A percentile compares a stretch with the other conserved stretches of the same genome.
Evolutionary conservation across 352 stramenopile species (phyloP).

Genomic region (Ochromonadaceae sp.): DNA sequence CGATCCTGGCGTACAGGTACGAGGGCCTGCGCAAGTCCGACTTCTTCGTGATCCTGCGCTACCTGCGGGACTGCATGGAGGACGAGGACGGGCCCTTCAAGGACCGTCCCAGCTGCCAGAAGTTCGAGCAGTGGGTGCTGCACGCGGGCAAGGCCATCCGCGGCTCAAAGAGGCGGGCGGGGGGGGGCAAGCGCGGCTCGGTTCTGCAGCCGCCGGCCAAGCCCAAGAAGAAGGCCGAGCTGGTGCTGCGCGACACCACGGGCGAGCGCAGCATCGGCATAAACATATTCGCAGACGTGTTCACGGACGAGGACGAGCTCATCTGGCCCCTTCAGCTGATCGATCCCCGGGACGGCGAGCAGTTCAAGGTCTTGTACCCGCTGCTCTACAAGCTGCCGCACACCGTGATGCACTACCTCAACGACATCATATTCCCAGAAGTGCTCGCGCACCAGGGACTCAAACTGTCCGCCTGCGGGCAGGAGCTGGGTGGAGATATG

Average conservation of each 20-base stretch:
- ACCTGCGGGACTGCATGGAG: conserved; percentile 61
- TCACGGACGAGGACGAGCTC: conserved; percentile 32
- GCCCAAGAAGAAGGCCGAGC: conserved; percentile 13
- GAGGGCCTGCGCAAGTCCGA: conserved; percentile 61
- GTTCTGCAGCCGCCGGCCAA: too few relatives aligned
- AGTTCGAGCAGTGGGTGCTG: conserved; percentile 61
- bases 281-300: neutral
- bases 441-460: conserved; percentile 96
- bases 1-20: conserved; percentile 57
- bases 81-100: conserved; percentile 62
- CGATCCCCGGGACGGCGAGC: conserved; percentile 85
- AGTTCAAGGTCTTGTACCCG: conserved; percentile 81
- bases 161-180: conserved; percentile 28
- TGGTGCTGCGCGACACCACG: neutral
- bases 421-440: conserved; percentile 94
- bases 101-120: conserved; percentile 50
- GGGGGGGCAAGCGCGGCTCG: neutral
- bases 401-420: conserved; percentile 87
- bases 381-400: conserved; percentile 78
- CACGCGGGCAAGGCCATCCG: conserved; percentile 54
- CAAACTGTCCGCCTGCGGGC: conserved; percentile 95
- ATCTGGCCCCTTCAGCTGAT: conserved; percentile 90
- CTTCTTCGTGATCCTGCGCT: conserved; percentile 49
- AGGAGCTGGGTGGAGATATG: conserved; percentile 95
- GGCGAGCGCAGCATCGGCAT: neutral